phyloP scores from a whole-genome alignment of 1,139 yeast species.

The Lodderomyces metapsilosis region DNA sequence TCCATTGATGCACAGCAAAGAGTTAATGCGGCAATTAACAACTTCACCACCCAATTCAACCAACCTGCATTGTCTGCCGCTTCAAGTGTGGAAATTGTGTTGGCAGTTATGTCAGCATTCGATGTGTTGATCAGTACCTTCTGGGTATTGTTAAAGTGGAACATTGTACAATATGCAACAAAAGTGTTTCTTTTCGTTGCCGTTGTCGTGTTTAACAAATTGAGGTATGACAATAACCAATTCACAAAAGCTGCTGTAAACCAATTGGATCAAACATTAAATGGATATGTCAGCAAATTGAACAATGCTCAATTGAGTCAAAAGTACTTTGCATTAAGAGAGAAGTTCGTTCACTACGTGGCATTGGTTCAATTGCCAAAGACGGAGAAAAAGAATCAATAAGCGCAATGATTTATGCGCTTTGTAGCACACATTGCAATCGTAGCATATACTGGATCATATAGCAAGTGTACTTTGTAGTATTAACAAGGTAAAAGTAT shows the following conservation, averaged over 20 bases:
- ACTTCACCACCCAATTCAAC: constrained; percentile 39
- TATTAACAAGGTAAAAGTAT: not conserved
- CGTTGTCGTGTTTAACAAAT: constrained; percentile 42
- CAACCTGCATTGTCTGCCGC: constrained; percentile 49
- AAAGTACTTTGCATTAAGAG: constrained; percentile 7
- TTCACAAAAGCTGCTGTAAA: constrained; percentile 41
- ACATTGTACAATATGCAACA: constrained; percentile 18
- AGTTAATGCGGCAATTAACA: constrained; percentile 25
- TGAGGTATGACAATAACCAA: constrained; percentile 43
- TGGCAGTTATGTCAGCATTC: constrained; percentile 14
- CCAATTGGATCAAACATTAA: constrained; percentile 37
- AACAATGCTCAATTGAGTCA: constrained; percentile 20
- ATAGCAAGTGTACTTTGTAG: not conserved
- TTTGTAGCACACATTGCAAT: too few species aligned
- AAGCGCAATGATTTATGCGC: not conserved
- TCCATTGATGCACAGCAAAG: constrained; percentile 20
- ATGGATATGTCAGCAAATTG: constrained; percentile 22
- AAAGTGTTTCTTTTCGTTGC: constrained; percentile 23
- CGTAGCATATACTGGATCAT: too few species aligned
- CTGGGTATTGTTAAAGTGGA: constrained; percentile 23
- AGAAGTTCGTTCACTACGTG: constrained; percentile 1
- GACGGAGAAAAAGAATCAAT: constrained; percentile 7
- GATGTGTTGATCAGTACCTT: constrained; percentile 14
- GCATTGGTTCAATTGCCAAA: constrained; percentile 11
- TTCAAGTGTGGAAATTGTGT: constrained; percentile 42